Conservation (phyloP, 441 rosid genomes). For the Croton laevigatus region DNA sequence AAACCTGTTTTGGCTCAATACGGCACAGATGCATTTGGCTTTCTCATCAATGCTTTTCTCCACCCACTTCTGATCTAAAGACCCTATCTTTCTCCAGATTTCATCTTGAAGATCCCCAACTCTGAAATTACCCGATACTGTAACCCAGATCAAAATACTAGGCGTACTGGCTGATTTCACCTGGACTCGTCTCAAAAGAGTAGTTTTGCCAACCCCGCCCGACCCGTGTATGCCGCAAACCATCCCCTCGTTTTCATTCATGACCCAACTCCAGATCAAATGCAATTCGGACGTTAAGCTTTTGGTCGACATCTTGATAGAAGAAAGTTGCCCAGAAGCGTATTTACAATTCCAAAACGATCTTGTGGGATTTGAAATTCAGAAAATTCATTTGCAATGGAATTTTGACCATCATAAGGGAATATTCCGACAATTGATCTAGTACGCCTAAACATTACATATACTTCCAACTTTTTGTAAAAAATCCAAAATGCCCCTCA, state of each 20-base stretch:
- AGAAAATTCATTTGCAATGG: too few species aligned
- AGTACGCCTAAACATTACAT: too few species aligned
- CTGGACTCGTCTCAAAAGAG: conserved; percentile 43
- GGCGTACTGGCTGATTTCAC: conserved; percentile 22
- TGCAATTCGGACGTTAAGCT: too few species aligned
- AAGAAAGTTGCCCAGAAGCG: too few species aligned
- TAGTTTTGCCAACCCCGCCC: conserved; percentile 61
- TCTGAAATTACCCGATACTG: conserved; percentile 32
- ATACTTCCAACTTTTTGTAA: too few species aligned
- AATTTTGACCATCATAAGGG: too few species aligned
- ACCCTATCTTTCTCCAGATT: conserved; percentile 30
- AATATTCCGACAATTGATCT: too few species aligned
- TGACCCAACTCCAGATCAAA: conserved; percentile 33
- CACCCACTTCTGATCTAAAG: conserved; percentile 31
- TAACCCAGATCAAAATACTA: conserved; percentile 42
- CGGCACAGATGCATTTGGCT: background rate
- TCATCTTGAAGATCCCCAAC: conserved; percentile 37
- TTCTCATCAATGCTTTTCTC: conserved; percentile 20
- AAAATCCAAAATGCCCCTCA: too few species aligned
- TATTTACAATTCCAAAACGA: too few species aligned
- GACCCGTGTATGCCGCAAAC: conserved; percentile 42
- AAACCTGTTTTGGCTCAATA: conserved; percentile 15
- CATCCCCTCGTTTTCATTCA: conserved; percentile 13
- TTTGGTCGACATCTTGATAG: too few species aligned
- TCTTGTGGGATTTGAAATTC: too few species aligned